Conservation (phyloP, 208 protist species). For the Angomonas deanei region DNA sequence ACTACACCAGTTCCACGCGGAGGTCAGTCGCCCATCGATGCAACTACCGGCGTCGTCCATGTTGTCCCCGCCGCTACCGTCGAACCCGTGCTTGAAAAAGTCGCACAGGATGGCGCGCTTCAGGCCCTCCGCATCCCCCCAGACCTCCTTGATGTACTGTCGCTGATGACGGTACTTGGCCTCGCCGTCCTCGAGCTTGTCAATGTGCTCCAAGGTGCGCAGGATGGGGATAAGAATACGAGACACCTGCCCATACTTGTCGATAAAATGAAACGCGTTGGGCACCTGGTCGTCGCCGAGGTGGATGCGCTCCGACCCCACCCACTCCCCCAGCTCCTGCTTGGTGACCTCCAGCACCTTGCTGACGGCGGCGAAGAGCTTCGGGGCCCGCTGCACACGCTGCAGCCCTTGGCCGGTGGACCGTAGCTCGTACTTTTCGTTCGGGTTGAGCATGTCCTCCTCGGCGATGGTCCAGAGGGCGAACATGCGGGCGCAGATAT, state of each 20-base stretch:
- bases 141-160: slow-evolving; percentile 83
- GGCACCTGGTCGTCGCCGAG: slow-evolving; percentile 97
- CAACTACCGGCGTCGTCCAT: slow-evolving; percentile 96
- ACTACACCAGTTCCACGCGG: slow-evolving; percentile 97
- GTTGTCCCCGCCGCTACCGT: slow-evolving; percentile 95
- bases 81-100: slow-evolving; percentile 95
- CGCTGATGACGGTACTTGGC: slow-evolving; percentile 30
- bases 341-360: slow-evolving; percentile 85
- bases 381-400: slow-evolving; percentile 89
- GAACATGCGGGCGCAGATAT: slow-evolving; percentile 88
- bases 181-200: slow-evolving; percentile 13
- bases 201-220: slow-evolving; percentile 75
- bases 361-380: slow-evolving; percentile 81
- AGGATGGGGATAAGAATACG: slow-evolving; percentile 96
- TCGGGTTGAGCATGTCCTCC: slow-evolving; percentile 86
- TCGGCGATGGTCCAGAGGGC: slow-evolving; percentile 92
- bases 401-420: slow-evolving; percentile 94
- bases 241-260: slow-evolving; percentile 97
- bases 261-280: slow-evolving; percentile 98
- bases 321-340: slow-evolving; percentile 82
- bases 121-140: slow-evolving; percentile 51
- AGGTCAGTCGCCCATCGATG: slow-evolving; percentile 97
- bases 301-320: slow-evolving; percentile 93
- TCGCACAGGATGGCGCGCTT: slow-evolving; percentile 89
- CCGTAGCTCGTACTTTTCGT: slow-evolving; percentile 82